These are phyloP conservation scores for Trichocomaceae sp. DNA, from an alignment of 2,329 filamentous ascomycete species.

Conservation along the genomic window DNA sequence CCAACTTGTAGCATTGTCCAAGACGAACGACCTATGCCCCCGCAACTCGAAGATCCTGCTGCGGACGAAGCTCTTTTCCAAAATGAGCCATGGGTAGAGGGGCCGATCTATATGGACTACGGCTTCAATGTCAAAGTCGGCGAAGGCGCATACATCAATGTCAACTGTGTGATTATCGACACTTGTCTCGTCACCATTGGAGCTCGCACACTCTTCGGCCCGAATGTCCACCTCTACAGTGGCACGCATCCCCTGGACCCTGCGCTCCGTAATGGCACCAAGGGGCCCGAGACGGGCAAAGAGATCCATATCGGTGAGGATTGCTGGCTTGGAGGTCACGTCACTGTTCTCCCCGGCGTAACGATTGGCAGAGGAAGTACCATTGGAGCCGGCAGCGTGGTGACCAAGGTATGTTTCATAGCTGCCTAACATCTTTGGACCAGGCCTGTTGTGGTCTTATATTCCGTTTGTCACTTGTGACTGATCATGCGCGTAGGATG, in stretches of 20 bases:
- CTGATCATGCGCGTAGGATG: constrained; percentile 26
- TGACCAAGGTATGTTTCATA: constrained; percentile 55
- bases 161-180: constrained; percentile 68
- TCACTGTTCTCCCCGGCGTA: constrained; percentile 66
- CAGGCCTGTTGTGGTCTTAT: background rate
- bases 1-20: constrained; percentile 49
- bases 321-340: constrained; percentile 71
- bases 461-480: background rate
- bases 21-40: constrained; percentile 59
- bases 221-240: constrained; percentile 69
- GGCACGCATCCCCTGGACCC: constrained; percentile 74
- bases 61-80: constrained; percentile 61
- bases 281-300: constrained; percentile 67
- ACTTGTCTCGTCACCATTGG: constrained; percentile 70
- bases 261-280: constrained; percentile 62
- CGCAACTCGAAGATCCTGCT: constrained; percentile 48
- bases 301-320: constrained; percentile 72
- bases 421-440: background rate
- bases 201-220: constrained; percentile 68
- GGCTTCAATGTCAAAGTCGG: constrained; percentile 68
- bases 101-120: constrained; percentile 67
- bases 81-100: constrained; percentile 62
- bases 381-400: constrained; percentile 74
- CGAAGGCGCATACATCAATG: constrained; percentile 67
- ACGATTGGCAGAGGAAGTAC: constrained; percentile 68